Evolutionary conservation across 2,329 filamentous ascomycete genomes (phyloP).

Genomic region (Aspergillus ruber): DNA sequence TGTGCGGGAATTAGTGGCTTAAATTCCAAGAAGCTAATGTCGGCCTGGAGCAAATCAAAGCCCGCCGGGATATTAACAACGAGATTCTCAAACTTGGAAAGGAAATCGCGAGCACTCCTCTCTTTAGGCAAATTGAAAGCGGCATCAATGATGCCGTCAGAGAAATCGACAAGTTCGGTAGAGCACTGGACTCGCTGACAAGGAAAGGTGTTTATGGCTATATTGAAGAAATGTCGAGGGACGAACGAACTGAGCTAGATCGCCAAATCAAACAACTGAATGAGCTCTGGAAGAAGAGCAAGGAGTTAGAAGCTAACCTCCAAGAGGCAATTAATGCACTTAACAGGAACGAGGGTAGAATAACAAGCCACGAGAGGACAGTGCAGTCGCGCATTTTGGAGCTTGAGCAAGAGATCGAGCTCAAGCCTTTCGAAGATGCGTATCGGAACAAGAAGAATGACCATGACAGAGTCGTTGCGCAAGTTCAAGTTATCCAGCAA

Average conservation of each 20-base stretch:
- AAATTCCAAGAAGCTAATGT: neutral
- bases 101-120: neutral
- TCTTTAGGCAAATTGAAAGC: neutral
- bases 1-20: neutral
- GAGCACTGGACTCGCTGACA: neutral
- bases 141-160: neutral
- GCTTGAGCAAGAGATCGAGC: neutral
- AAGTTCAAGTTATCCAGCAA: neutral
- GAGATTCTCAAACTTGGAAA: neutral
- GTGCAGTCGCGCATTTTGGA: neutral
- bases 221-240: neutral
- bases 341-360: neutral
- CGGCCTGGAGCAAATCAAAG: neutral
- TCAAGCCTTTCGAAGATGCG: neutral
- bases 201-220: neutral
- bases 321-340: neutral
- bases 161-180: neutral
- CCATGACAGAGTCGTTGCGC: neutral
- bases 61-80: neutral
- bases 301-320: neutral
- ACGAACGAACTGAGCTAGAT: neutral
- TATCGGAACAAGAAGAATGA: neutral
- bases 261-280: neutral
- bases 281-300: neutral
- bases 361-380: neutral